These are phyloP conservation scores for Cystobasidiaceae sp. DNA, from an alignment of 1,284 basidiomycete genomes.

Conservation along the genomic window DNA sequence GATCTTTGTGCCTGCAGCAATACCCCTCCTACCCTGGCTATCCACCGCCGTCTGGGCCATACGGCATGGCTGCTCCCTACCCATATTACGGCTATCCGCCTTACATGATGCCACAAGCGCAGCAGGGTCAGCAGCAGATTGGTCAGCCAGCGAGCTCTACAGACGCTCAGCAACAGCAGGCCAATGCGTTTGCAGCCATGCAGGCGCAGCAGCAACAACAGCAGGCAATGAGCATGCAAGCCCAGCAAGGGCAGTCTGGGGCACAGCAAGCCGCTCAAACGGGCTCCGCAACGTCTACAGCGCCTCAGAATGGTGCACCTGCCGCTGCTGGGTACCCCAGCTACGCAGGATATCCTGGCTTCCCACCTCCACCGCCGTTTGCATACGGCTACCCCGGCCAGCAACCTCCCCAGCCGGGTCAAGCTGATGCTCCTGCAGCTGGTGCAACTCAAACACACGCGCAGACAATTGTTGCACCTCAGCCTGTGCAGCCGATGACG, in stretches of 20 bases:
- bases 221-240: too few species aligned
- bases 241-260: too few species aligned
- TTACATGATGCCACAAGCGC: conserved; percentile 25
- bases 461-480: background rate
- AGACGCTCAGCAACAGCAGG: too few species aligned
- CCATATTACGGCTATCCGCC: conserved; percentile 27
- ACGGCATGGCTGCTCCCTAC: conserved; percentile 23
- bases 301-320: background rate
- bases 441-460: background rate
- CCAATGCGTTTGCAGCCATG: too few species aligned
- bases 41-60: conserved; percentile 27
- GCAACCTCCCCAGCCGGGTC: background rate
- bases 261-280: too few species aligned
- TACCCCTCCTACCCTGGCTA: conserved; percentile 31
- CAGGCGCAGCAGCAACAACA: too few species aligned
- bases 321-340: background rate
- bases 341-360: conserved; percentile 6
- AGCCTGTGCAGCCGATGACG: conserved; percentile 31
- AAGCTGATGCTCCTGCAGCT: background rate
- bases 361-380: conserved; percentile 5
- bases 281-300: background rate
- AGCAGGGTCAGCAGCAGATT: background rate
- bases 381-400: conserved; percentile 1
- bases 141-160: background rate
- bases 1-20: background rate